Base-by-base conservation (phyloP, 2,329 filamentous ascomycete species). In the Arachnomyces sp. region DNA sequence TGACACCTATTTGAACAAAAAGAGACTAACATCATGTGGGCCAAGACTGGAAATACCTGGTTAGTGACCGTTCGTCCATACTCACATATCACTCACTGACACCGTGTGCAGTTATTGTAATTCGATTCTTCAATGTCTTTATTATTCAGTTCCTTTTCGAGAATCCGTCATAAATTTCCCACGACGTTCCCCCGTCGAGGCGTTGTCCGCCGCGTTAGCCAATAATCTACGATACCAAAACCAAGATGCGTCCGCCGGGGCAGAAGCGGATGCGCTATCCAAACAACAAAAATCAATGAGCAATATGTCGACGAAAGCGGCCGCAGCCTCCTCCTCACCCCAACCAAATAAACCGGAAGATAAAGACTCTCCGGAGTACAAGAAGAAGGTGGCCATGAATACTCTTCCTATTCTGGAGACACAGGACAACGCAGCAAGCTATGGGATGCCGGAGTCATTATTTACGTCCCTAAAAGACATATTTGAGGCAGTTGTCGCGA, bases 391-490 rank as follows among this genome's bases (percentile, higher is more conserved):
- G 60, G 89, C 89, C 13, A 80, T 96, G 71, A 73, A 89, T 44
- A 84, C 83, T 32, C 87, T 92, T 0, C 92, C 92, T 1, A 82
- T 95, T 29, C 64, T 96, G 42, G 86, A 93, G 53, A 77, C 96
- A 62, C 82, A 84, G 52, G 86, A 93, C 54, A 92, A 88, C 56
- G 75, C 82, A 6, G 73, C 74, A 34, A 77, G 80, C 13, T 95
- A 95, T 57, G 86, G 85, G 52, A 95, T 96, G 89, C 79, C 86
- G 36, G 90, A 96, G 59, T 93, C 86, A 44, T 82, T 94, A 3
- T 98, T 96, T 58, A 95, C 90, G 0, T 87, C 87, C 0, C 68
- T 98, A 39, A 93, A 95, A 66, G 92, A 98, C 61, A 93, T 98
- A 11, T 98, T 98, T 59, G 82, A 92, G 62, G 84, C 89, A 1